Conservation (phyloP, 345 rosid genomes). For the Excoecaria agallocha region DNA sequence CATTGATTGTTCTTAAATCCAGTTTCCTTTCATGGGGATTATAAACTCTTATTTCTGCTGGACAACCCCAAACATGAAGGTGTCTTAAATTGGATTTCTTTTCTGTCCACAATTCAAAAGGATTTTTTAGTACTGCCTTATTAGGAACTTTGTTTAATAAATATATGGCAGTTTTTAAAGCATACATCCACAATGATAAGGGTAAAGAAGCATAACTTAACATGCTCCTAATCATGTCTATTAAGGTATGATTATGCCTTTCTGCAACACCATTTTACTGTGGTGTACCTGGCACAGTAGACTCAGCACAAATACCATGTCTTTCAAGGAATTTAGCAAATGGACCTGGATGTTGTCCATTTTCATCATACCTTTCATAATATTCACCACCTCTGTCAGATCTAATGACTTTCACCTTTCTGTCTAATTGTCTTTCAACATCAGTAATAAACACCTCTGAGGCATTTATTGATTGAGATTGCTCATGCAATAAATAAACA, state of each 20-base stretch:
- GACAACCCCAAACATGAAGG: no score
- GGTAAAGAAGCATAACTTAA: not conserved
- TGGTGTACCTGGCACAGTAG: not conserved
- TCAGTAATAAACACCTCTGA: not conserved
- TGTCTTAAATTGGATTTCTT: no score
- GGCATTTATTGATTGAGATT: not conserved
- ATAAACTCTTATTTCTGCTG: no score
- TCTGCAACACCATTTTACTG: not conserved
- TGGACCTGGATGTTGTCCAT: no score
- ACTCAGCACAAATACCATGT: not conserved
- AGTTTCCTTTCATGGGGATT: no score
- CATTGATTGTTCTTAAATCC: no score
- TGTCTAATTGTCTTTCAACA: not conserved
- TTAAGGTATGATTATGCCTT: not conserved
- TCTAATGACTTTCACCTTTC: not conserved
- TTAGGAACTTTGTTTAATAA: not conserved
- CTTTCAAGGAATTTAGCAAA: no score
- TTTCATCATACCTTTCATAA: no score
- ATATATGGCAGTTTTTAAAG: not conserved
- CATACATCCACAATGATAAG: not conserved
- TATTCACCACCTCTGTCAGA: not conserved
- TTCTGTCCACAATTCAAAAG: no score
- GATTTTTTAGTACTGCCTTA: no score
- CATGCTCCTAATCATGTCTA: not conserved
- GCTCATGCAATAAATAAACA: no score